Evolutionary conservation across 1,284 basidiomycete species (phyloP), one percentile per base, ranked within the genome.

Genomic region (Stygiomarasmius scandens): DNA sequence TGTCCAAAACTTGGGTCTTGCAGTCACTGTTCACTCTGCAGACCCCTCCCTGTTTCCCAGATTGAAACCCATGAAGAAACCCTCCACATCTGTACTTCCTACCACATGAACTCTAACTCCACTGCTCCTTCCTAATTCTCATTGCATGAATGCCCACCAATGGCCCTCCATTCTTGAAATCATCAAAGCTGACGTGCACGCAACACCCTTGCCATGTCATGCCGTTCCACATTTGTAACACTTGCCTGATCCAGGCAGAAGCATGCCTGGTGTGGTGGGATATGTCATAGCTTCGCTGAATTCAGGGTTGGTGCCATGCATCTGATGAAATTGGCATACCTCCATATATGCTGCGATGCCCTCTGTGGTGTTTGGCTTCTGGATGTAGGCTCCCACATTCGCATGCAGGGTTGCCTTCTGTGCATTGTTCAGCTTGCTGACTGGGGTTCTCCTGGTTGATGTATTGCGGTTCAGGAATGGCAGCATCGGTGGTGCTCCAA

Each of bases 41-140:
- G 36, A 52, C 34, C 36, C 50, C 19, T 52, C 50, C 50, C 32
- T 34, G 12, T 52, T 52, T 52, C 50, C 50, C 34, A n/a, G 22
- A 5, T 27, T 24, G 20, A 38, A 43, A 4, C 23, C 34, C 16
- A n/a, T 11, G 3, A 36, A 22, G 2, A 38, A 11, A 8, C 23
- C 6, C 19, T 52, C 50, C 19, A 9, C 24, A 24, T 52, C 48
- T 20, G 25, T 20, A 5, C 16, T 20, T 19, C 48, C 48, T 29
- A 49, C 48, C 29, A 23, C 48, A 29, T 49, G 25, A 3, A 49
- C 25, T n/a, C 14, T 23, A 16, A n/a, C 25, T 10, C 19, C 25
- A 14, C 12, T n/a, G 3, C 3, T 6, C 5, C 25, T 29, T 25
- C 48, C 48, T 24, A 49, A n/a, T 49, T 49, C 48, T n/a, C 25